Evolutionary conservation across 495 filamentous ascomycete species (phyloP).

Genomic region (Friedmanniomyces endolithicus): DNA sequence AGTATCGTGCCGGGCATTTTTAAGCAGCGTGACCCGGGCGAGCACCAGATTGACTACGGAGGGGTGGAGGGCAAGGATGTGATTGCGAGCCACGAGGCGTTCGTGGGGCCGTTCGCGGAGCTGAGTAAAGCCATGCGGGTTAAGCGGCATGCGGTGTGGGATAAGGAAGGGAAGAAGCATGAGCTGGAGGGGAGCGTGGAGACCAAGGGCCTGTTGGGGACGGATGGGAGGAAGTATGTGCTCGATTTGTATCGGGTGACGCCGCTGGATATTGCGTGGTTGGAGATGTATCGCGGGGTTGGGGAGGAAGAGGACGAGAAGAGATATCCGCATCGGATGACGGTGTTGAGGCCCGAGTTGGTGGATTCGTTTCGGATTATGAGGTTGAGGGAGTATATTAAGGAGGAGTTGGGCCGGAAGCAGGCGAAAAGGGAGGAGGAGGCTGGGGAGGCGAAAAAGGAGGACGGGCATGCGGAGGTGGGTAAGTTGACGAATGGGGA

Average conservation of each 20-base stretch:
- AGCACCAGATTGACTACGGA: conserved; percentile 98
- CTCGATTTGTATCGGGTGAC: conserved; percentile 92
- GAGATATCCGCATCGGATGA: conserved; percentile 86
- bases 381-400: conserved; percentile 80
- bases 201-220: conserved; percentile 95
- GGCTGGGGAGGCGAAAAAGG: no score
- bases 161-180: conserved; percentile 82
- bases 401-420: conserved; percentile 45
- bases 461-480: not conserved
- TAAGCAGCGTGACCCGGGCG: conserved; percentile 92
- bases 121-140: conserved; percentile 74
- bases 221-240: conserved; percentile 92
- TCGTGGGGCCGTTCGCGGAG: conserved; percentile 75
- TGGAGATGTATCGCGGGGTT: conserved; percentile 57
- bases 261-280: conserved; percentile 80
- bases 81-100: conserved; percentile 75
- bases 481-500: conserved; percentile 17
- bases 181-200: conserved; percentile 93
- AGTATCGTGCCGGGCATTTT: conserved; percentile 99
- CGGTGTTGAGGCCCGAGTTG: conserved; percentile 76
- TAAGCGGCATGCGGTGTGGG: conserved; percentile 96
- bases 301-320: conserved; percentile 34
- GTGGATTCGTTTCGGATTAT: conserved; percentile 69
- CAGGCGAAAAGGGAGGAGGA: conserved; percentile 16
- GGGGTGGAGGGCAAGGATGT: conserved; percentile 96